Base-by-base conservation (phyloP, 164 flowering plant species). In the Annona cherimola region DNA sequence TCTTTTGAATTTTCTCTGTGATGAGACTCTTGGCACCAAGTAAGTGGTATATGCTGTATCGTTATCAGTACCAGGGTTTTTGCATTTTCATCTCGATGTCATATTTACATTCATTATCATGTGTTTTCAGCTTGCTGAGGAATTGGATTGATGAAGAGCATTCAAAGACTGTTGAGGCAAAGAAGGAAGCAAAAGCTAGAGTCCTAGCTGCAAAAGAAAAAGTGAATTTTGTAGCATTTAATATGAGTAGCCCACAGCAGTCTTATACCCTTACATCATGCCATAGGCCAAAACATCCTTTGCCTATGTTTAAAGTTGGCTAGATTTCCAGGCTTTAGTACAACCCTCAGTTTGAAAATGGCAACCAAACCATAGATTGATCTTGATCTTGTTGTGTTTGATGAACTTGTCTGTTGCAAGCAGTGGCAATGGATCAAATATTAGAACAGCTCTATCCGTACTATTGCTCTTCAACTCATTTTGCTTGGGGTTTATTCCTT, bases 1-100 rank as follows among this genome's bases (percentile, higher is more conserved):
- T 69, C 77, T 94, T 16, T 76, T 94, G 77, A 88, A 79, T 66
- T 82, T 85, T 74, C 81, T 94, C 9, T 92, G 97, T 70, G 95
- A 94, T 79, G 97, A 94, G 78, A 72, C 84, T 74, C 90, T 95
- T 75, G 77, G 79, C 75, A 90, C 96, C 5, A 74, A 20, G 99
- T 95, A 86, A 79, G 94, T 83, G 45, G 62, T 42, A 40, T 41
- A 50, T 7, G 14, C 57, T 62, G 26, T 66, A 35, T 7, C 2
- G 40, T 66, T 19, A 16, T 69, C 57, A 3, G n/a, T 54, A 42
- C 41, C 20, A 67, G 16, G 16, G 39, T 20, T 44, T 20, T 59
- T 18, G 1, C n/a, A 2, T 9, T 4, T 19, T 20, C 42, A 69
- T 69, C 19, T 4, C 20, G 8, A 41, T 19, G 26, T 12, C 5